Percentiles rank a stretch among this genome's conserved stretches.
These are phyloP conservation scores for Lycium barbarum DNA, from an alignment of 257 asterid genomes.

Conservation along the genomic window DNA sequence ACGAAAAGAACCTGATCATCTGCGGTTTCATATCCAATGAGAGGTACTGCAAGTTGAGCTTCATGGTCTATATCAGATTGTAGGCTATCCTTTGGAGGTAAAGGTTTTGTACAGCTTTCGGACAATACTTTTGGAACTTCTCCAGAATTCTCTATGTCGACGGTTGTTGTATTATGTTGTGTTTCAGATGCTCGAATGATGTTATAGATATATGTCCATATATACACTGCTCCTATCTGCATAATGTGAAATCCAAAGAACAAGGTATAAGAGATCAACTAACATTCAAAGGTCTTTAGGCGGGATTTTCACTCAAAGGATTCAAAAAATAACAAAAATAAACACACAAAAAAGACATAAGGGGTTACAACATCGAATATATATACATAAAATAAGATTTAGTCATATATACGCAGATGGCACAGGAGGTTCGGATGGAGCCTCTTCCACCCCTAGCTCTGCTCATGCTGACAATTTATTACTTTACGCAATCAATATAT, in stretches of 20 bases:
- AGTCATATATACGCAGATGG: too few relatives aligned
- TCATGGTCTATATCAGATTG: background rate
- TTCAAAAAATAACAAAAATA: background rate
- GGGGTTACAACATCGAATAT: too few relatives aligned
- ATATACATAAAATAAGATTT: background rate
- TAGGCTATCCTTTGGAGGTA: constrained; percentile 25
- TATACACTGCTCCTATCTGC: constrained; percentile 45
- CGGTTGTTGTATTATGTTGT: constrained; percentile 8
- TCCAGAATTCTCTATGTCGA: background rate
- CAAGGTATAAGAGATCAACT: background rate
- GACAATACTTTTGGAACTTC: background rate
- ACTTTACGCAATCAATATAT: too few relatives aligned
- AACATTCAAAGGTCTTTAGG: background rate
- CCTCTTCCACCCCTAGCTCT: too few relatives aligned
- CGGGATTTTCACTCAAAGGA: background rate
- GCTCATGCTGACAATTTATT: too few relatives aligned
- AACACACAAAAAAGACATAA: too few relatives aligned
- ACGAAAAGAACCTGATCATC: background rate
- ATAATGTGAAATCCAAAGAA: background rate
- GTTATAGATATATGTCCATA: constrained; percentile 46
- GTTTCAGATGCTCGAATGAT: constrained; percentile 33
- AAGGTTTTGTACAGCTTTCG: constrained; percentile 22
- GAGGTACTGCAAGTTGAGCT: constrained; percentile 12
- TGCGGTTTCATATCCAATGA: background rate
- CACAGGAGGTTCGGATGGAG: too few relatives aligned